These are phyloP conservation scores for Phytopythium oedochilum DNA, from an alignment of 352 stramenopile genomes.

Conservation along the genomic window DNA sequence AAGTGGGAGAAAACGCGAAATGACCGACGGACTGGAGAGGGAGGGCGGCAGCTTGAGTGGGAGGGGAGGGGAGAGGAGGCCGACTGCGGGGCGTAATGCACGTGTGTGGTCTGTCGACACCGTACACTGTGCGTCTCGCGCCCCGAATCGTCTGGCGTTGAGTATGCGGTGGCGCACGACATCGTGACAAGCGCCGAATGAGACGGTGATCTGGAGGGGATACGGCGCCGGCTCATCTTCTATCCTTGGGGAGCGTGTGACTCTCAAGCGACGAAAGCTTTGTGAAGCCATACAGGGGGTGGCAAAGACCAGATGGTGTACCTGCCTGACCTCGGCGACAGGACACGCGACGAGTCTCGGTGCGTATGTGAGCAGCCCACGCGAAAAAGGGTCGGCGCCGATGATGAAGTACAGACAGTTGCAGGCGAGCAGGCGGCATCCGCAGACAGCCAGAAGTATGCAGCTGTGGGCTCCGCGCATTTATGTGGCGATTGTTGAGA, in stretches of 20 bases:
- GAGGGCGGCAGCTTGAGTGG: not conserved
- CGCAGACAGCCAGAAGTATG: not conserved
- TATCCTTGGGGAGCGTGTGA: slow-evolving; percentile 7
- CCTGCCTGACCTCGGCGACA: too few relatives aligned
- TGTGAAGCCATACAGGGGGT: slow-evolving; percentile 1
- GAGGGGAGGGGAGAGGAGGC: not conserved
- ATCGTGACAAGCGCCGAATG: not conserved
- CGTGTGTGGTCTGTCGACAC: not conserved
- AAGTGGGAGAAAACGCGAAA: slow-evolving; percentile 2
- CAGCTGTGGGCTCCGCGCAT: too few relatives aligned
- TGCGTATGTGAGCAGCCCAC: too few relatives aligned
- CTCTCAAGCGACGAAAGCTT: not conserved
- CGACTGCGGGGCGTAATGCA: not conserved
- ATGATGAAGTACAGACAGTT: too few relatives aligned
- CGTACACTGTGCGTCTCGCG: too few relatives aligned
- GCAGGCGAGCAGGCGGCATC: too few relatives aligned
- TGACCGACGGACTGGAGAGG: not conserved
- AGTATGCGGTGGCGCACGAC: not conserved
- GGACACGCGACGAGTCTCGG: too few relatives aligned
- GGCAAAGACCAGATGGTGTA: too few relatives aligned
- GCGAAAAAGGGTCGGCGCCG: too few relatives aligned
- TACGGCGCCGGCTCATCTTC: slow-evolving; percentile 4
- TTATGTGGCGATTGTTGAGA: not conserved
- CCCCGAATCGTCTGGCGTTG: not conserved
- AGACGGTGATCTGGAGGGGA: not conserved